Conservation (phyloP, 2,329 filamentous ascomycete genomes). For the Nigrograna mackinnonii region DNA sequence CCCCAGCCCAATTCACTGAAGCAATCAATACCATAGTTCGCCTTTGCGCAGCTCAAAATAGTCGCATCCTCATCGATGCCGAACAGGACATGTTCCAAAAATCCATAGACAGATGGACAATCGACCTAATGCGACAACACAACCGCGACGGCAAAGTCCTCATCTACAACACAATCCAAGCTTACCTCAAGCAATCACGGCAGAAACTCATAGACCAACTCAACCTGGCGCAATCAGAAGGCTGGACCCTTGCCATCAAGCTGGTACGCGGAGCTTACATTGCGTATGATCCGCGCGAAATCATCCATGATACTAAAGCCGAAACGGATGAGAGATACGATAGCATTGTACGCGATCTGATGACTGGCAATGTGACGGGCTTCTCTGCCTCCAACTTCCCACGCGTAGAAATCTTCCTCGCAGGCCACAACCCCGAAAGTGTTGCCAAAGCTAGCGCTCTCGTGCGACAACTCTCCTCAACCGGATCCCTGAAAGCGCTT, state of each 20-base stretch:
- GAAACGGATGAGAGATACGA: conserved; percentile 67
- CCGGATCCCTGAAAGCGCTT: too few species aligned
- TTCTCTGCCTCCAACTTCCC: neutral
- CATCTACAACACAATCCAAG: conserved; percentile 67
- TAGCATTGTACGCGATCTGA: conserved; percentile 51
- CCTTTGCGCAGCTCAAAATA: conserved; percentile 45
- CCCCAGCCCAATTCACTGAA: conserved; percentile 44
- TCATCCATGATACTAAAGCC: conserved; percentile 56
- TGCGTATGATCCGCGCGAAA: conserved; percentile 46
- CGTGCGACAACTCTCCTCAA: too few species aligned
- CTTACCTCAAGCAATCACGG: conserved; percentile 55
- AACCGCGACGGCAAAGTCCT: conserved; percentile 55
- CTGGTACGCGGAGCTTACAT: conserved; percentile 60
- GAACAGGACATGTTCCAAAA: conserved; percentile 58
- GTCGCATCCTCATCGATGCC: conserved; percentile 56
- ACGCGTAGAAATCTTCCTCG: too few species aligned
- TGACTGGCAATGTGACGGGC: neutral
- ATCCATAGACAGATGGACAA: conserved; percentile 57
- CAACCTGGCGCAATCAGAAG: conserved; percentile 47
- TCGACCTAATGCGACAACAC: conserved; percentile 57
- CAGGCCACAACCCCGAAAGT: too few species aligned
- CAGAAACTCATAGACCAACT: conserved; percentile 51
- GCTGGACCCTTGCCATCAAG: conserved; percentile 56
- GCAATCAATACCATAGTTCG: conserved; percentile 51
- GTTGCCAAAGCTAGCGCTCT: too few species aligned